Evolutionary conservation across 352 stramenopile genomes (phyloP), one percentile per base, ranked within the genome.

Genomic region (Phytopythium litorale): DNA sequence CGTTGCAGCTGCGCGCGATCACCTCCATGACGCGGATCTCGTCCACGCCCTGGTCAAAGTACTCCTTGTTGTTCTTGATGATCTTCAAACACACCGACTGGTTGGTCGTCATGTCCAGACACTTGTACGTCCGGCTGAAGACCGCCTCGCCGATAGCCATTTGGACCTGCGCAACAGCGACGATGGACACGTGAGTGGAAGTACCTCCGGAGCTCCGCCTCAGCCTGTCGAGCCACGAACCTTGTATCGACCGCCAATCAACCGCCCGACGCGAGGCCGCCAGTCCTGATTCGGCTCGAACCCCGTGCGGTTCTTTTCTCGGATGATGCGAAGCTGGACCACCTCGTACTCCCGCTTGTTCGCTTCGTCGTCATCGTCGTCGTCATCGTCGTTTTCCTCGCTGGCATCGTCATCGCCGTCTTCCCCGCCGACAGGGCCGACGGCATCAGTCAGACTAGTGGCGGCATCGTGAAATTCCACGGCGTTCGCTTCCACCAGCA

Each of bases 31-130:
- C 64, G 5, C 84, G 81, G 51, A 94, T 91, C 35, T 94, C 85
- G 54, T 94, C 85, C 28, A 94, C 68, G 6, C 84, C 85, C 75
- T 99, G 98, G 64, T 99, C 98, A 67, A 99, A 98, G 73, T 98
- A 99, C 65, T 99, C 97, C 73, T 99, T 99, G 60, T 96, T 98
- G 79, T 99, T 99, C 75, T 99, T 99, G 73, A 99, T 98, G 32
- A 99, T 94, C 70, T 99, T 99, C 28, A 99, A 71, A 63, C 96
- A 99, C 50, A 99, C 96, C 54, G 87, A 76, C 58, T 95, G 66
- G 55, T 94, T 72, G 18, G 70, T 86, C 1, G 40, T 71, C 25
- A 70, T 76, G 63, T 94, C 83, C 8, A 76, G 56, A 37, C 82
- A 88, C 56, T 92, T 92, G 75, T 92, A 94, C 25, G 85, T 91